Evolutionary conservation across 2,329 filamentous ascomycete genomes (phyloP), one percentile per base, ranked within the genome.

Genomic region (Pseudogymnoascus sp.): DNA sequence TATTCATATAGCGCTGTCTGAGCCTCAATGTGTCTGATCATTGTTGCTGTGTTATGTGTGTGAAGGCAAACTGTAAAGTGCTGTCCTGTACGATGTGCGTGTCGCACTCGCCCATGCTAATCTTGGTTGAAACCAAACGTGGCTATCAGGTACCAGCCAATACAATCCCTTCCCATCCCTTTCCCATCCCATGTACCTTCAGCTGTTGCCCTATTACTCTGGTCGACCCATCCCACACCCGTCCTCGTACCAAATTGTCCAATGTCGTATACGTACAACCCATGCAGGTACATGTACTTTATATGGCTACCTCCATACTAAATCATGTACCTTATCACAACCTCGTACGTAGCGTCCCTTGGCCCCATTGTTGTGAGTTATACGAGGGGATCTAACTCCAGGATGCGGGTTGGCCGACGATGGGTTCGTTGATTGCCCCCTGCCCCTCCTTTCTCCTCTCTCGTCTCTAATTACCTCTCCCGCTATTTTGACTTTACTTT

Each of bases 61-160:
- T 41, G 40, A 9, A 41, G 40, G 17, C 17, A 41, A 21, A 24
- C 17, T 39, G 5, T 39, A n/a, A n/a, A n/a, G n/a, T n/a, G n/a
- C n/a, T n/a, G n/a, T n/a, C n/a, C n/a, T n/a, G n/a, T n/a, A n/a
- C n/a, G n/a, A n/a, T n/a, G n/a, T n/a, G 39, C 39, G 15, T 50
- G 41, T 47, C 24, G 24, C 24, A 47, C 6, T 29, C 13, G 7
- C 24, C 26, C 44, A 54, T 17, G 44, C 44, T 13, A 54, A 54
- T 54, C 44, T 54, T 54, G 44, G 44, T 54, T 54, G 44, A 54
- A 54, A 54, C 44, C 26, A 54, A 54, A 54, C 44, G 44, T 54
- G 44, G 44, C 44, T 54, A 13, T 54, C 44, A 54, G 44, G 44
- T 17, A 54, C 44, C 44, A 31, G 26, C 44, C 44, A 54, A 54